phyloP scores from a whole-genome alignment of 2,329 filamentous ascomycete genomes.

The Penicillium olsonii region DNA sequence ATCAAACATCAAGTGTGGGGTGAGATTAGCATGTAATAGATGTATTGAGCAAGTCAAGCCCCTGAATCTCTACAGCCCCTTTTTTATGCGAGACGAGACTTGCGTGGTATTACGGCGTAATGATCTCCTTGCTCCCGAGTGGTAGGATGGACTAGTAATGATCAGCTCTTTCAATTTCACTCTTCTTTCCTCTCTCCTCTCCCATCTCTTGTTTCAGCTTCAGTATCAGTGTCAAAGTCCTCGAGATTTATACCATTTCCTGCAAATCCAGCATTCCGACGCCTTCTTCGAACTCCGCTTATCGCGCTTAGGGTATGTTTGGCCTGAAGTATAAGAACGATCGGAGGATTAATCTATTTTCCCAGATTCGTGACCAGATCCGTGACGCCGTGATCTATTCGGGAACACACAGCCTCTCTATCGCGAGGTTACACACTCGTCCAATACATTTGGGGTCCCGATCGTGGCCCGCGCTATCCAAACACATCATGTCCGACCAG shows the following conservation, averaged over 20 bases:
- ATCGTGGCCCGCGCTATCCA: not conserved
- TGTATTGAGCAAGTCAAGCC: not conserved
- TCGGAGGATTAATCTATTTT: not conserved
- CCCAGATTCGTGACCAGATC: not conserved
- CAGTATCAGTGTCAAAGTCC: not conserved
- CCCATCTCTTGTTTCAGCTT: slow-evolving; percentile 3
- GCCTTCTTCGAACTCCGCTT: not conserved
- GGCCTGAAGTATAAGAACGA: slow-evolving; percentile 3
- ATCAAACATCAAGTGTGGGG: not conserved
- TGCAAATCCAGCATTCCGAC: not conserved
- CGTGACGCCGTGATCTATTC: not conserved
- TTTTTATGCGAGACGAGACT: slow-evolving; percentile 3
- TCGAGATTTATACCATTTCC: not conserved
- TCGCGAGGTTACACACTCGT: not conserved
- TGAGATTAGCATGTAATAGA: not conserved
- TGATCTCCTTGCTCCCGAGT: slow-evolving; percentile 6
- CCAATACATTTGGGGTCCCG: not conserved
- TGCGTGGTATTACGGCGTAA: slow-evolving; percentile 1
- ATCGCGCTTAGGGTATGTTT: not conserved
- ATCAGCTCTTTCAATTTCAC: slow-evolving; percentile 11
- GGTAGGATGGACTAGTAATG: slow-evolving; percentile 6
- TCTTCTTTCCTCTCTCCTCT: slow-evolving; percentile 4
- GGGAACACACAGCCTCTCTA: not conserved
- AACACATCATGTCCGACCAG: slow-evolving; percentile 56
- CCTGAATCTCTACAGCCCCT: slow-evolving; percentile 4